These are phyloP conservation scores for Trypanosoma conorhini DNA, from an alignment of 208 protist genomes.

Conservation along the genomic window DNA sequence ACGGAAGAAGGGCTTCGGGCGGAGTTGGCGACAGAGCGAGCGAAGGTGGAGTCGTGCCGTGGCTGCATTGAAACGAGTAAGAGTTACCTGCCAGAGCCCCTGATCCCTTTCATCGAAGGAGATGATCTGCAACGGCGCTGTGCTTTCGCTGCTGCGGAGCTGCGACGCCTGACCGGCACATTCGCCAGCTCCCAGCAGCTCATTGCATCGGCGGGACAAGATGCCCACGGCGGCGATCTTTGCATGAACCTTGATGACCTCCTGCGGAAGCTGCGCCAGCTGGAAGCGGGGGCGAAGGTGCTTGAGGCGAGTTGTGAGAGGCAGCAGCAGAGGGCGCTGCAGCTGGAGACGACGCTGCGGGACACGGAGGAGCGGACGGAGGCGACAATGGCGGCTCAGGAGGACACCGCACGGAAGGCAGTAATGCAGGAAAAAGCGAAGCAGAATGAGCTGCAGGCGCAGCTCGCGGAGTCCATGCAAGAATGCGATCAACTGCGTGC, in stretches of 20 bases:
- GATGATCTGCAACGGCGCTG: conserved; percentile 10
- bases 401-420: not conserved
- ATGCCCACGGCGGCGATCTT: conserved; percentile 13
- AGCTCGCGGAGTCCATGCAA: conserved; percentile 1
- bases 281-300: not conserved
- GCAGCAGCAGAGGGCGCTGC: not conserved
- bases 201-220: not conserved
- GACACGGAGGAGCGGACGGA: conserved; percentile 7
- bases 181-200: not conserved
- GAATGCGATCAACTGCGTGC: conserved; percentile 13
- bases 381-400: not conserved
- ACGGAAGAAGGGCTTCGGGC: not conserved
- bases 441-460: conserved; percentile 1
- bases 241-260: conserved; percentile 13
- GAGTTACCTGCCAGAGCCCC: not conserved
- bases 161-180: conserved; percentile 1
- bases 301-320: conserved; percentile 10
- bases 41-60: not conserved
- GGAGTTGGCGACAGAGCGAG: conserved; percentile 1
- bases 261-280: not conserved
- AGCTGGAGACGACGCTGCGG: conserved; percentile 3
- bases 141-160: conserved; percentile 2
- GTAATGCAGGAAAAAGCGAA: conserved; percentile 1
- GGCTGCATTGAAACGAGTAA: conserved; percentile 10
- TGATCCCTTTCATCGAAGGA: not conserved